Evolutionary conservation across 1,284 basidiomycete genomes (phyloP).

Genomic region (Peniophora sp.): DNA sequence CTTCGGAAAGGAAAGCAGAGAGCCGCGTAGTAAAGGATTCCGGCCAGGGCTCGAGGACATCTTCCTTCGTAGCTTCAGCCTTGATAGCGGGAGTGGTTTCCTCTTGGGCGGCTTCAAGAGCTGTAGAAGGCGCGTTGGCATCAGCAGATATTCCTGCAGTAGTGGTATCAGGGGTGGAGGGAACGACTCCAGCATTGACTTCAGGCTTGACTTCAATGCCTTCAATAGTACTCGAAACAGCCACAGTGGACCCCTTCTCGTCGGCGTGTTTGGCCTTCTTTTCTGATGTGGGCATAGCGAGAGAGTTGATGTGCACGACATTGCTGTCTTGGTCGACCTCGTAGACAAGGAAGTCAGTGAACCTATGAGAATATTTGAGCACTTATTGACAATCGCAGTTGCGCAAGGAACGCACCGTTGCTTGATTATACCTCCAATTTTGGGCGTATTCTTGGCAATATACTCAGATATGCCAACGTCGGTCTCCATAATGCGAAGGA

Average conservation of each 20-base stretch:
- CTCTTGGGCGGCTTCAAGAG: no score
- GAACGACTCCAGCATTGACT: no score
- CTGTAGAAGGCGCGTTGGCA: no score
- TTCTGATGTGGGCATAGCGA: constrained; percentile 55
- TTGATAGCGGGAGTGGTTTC: constrained; percentile 6
- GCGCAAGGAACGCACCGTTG: constrained; percentile 56
- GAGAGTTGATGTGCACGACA: constrained; percentile 71
- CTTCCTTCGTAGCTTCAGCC: not conserved
- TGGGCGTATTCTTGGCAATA: constrained; percentile 60
- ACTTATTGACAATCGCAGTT: constrained; percentile 4
- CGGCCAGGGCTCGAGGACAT: constrained; percentile 56
- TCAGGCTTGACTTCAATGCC: not conserved
- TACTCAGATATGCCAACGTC: constrained; percentile 93
- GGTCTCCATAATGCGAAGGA: constrained; percentile 61
- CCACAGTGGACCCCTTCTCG: constrained; percentile 6
- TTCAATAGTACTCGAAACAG: not conserved
- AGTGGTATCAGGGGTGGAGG: not conserved
- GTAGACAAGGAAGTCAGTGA: constrained; percentile 90
- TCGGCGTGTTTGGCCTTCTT: constrained; percentile 20
- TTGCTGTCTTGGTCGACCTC: constrained; percentile 79
- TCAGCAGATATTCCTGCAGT: no score
- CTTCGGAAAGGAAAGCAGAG: constrained; percentile 53
- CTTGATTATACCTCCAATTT: constrained; percentile 88
- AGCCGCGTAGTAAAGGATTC: constrained; percentile 50
- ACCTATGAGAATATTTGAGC: constrained; percentile 43